Percentiles rank a stretch among this genome's conserved stretches.
phyloP scores from a whole-genome alignment of 2,329 filamentous ascomycete species.

The Nemania sp. region DNA sequence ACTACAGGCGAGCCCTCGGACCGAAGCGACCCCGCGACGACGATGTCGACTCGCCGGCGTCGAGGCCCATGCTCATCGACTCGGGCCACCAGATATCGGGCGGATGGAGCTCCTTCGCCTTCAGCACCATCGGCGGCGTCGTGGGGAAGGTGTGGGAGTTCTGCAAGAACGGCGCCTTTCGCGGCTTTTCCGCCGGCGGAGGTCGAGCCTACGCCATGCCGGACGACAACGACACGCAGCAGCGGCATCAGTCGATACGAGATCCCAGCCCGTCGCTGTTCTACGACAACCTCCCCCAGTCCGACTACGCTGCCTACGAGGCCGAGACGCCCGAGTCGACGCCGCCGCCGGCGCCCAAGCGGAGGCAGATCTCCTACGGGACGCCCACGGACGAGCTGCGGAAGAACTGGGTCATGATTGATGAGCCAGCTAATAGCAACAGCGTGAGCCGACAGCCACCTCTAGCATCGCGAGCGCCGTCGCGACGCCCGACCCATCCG shows the following conservation, averaged over 20 bases:
- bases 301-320: constrained; percentile 41
- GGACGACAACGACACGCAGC: constrained; percentile 34
- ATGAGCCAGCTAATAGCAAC: constrained; percentile 46
- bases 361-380: constrained; percentile 56
- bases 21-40: constrained; percentile 49
- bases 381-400: constrained; percentile 58
- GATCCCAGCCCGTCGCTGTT: constrained; percentile 33
- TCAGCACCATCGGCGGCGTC: constrained; percentile 67
- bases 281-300: constrained; percentile 39
- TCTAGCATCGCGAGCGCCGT: constrained; percentile 34
- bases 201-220: constrained; percentile 70
- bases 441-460: constrained; percentile 29
- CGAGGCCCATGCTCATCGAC: constrained; percentile 34
- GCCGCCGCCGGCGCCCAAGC: constrained; percentile 55
- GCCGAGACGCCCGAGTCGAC: constrained; percentile 45
- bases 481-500: constrained; percentile 28
- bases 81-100: constrained; percentile 35
- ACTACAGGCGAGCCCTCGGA: constrained; percentile 59
- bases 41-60: constrained; percentile 42
- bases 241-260: constrained; percentile 8
- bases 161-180: constrained; percentile 74
- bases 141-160: constrained; percentile 85
- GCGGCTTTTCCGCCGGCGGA: constrained; percentile 84
- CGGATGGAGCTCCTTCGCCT: constrained; percentile 62
- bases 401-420: constrained; percentile 74